These are phyloP conservation scores for Mollisia scopiformis DNA, from an alignment of 2,329 filamentous ascomycete genomes.

Conservation along the genomic window DNA sequence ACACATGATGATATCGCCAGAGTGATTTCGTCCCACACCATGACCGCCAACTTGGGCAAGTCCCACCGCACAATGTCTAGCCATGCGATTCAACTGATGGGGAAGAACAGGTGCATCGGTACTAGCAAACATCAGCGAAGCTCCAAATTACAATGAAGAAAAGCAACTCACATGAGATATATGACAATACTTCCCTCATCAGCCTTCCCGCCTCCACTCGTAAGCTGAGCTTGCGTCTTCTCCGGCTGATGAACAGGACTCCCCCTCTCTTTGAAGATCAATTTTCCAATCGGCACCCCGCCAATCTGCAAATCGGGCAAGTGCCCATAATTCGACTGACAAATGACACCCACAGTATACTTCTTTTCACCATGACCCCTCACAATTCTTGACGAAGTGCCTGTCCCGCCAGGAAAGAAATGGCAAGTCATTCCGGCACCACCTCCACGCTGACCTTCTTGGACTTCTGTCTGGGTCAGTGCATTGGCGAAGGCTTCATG, in stretches of 20 bases:
- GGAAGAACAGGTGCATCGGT: slow-evolving; percentile 65
- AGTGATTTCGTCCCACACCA: slow-evolving; percentile 56
- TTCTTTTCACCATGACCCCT: slow-evolving; percentile 45
- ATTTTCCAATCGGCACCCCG: slow-evolving; percentile 63
- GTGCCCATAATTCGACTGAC: slow-evolving; percentile 68
- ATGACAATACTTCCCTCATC: slow-evolving; percentile 66
- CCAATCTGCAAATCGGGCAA: slow-evolving; percentile 58
- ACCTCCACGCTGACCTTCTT: slow-evolving; percentile 66
- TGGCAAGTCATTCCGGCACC: slow-evolving; percentile 72
- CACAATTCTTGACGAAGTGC: slow-evolving; percentile 62
- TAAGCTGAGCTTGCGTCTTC: not conserved
- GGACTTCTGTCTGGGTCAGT: slow-evolving; percentile 49
- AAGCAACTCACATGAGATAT: slow-evolving; percentile 47
- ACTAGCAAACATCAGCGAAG: slow-evolving; percentile 13
- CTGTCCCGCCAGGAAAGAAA: slow-evolving; percentile 69
- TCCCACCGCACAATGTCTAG: slow-evolving; percentile 64
- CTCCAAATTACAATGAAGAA: not conserved
- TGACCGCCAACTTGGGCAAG: slow-evolving; percentile 61
- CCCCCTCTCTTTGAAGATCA: slow-evolving; percentile 52
- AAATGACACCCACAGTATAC: slow-evolving; percentile 64
- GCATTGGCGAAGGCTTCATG: slow-evolving; percentile 56
- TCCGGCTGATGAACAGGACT: slow-evolving; percentile 34
- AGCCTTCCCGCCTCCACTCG: slow-evolving; percentile 46
- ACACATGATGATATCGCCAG: slow-evolving; percentile 69
- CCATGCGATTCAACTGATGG: slow-evolving; percentile 58